Conservation (phyloP, 208 protist species). For the Porcisia deanei region DNA sequence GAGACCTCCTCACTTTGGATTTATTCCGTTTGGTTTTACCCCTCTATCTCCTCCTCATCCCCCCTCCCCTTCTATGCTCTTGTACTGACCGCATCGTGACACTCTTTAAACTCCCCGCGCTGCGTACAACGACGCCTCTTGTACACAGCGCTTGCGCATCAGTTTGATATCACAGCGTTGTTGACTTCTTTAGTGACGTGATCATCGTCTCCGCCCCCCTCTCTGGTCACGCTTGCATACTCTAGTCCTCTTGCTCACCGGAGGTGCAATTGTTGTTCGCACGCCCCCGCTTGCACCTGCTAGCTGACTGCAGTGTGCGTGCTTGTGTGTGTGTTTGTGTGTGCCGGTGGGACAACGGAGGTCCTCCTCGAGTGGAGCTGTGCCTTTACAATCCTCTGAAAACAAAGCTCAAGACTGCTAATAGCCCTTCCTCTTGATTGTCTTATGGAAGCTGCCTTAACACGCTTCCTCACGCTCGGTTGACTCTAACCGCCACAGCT, state of each 20-base stretch:
- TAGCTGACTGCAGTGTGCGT: background rate
- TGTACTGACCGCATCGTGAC: background rate
- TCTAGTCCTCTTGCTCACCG: background rate
- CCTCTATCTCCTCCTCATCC: background rate
- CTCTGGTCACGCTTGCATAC: background rate
- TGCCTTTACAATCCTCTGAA: background rate
- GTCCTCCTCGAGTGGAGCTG: background rate
- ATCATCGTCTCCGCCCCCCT: too few species aligned
- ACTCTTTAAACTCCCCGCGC: background rate
- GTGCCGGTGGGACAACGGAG: background rate
- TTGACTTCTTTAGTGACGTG: background rate
- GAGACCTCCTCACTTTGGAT: background rate
- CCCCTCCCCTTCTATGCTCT: background rate
- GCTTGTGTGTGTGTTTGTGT: background rate
- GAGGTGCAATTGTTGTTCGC: background rate
- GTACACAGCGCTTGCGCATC: background rate
- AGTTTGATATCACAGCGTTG: background rate
- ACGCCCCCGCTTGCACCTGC: background rate
- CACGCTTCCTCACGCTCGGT: too few species aligned
- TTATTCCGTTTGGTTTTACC: background rate
- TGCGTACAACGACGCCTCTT: too few species aligned
- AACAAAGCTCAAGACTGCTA: too few species aligned
- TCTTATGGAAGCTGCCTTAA: too few species aligned
- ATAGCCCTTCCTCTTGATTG: too few species aligned
- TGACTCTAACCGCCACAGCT: too few species aligned